Conservation (phyloP, 83 land plant species). For the Picea abies region DNA sequence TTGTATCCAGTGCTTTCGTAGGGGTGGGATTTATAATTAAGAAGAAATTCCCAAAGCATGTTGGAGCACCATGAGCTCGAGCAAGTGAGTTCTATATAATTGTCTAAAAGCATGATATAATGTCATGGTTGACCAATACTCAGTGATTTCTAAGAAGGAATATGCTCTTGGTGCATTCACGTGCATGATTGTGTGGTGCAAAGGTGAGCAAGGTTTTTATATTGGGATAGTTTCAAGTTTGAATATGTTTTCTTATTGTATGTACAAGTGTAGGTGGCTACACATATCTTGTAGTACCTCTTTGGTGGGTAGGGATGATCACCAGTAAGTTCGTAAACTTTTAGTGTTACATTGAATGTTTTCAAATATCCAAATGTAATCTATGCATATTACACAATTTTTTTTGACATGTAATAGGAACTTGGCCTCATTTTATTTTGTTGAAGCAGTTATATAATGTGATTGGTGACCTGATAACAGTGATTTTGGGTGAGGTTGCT, state of each 20-base stretch:
- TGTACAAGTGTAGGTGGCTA: conserved; percentile 71
- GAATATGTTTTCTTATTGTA: neutral
- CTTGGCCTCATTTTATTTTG: neutral
- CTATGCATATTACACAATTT: no score
- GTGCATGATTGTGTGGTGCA: neutral
- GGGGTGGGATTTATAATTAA: conserved; percentile 49
- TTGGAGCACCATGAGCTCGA: conserved; percentile 36
- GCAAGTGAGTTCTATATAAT: conserved; percentile 38
- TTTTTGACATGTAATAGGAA: neutral
- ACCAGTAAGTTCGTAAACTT: conserved; percentile 39
- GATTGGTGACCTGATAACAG: conserved; percentile 26
- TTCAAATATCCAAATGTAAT: no score
- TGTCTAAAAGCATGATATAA: neutral
- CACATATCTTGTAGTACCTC: conserved; percentile 62
- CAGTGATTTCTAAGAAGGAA: neutral
- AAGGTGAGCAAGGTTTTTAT: no score
- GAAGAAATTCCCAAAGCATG: conserved; percentile 45
- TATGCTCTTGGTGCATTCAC: neutral
- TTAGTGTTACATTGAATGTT: no score
- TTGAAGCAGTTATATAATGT: neutral
- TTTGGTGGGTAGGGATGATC: conserved; percentile 81
- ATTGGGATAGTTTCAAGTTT: neutral
- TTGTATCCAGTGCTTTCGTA: conserved; percentile 47
- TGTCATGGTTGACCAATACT: neutral
- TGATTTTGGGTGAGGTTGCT: conserved; percentile 68